These are phyloP conservation scores for Bruguiera parviflora DNA, from an alignment of 345 rosid genomes.

Conservation along the genomic window DNA sequence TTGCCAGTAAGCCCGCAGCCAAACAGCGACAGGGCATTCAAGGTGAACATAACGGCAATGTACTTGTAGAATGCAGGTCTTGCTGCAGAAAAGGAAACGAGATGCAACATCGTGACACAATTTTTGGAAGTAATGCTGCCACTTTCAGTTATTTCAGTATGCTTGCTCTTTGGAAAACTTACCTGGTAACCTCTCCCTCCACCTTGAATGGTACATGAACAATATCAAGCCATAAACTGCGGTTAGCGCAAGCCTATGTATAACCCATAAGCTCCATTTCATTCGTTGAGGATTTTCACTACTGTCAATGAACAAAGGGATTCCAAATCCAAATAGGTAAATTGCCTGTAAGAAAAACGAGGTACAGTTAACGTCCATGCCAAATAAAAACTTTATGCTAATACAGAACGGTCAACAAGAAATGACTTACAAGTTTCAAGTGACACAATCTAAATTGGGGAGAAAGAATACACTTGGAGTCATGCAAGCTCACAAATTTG, in stretches of 20 bases:
- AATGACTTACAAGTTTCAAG: too few species aligned
- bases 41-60: conserved; percentile 52
- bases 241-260: conserved; percentile 73
- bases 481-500: too few species aligned
- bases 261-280: conserved; percentile 84
- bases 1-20: conserved; percentile 62
- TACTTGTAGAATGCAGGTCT: conserved; percentile 89
- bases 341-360: conserved; percentile 45
- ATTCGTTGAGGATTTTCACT: conserved; percentile 40
- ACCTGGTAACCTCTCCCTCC: conserved; percentile 92
- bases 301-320: conserved; percentile 72
- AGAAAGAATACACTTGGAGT: too few species aligned
- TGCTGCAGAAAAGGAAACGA: conserved; percentile 41
- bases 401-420: too few species aligned
- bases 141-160: too few species aligned
- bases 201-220: conserved; percentile 70
- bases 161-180: conserved; percentile 13
- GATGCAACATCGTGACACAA: background rate
- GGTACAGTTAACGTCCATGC: background rate
- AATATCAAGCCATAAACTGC: conserved; percentile 65
- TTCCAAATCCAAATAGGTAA: conserved; percentile 67
- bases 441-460: too few species aligned
- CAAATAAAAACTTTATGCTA: background rate
- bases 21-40: conserved; percentile 59
- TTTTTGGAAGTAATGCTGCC: too few species aligned